Percentiles rank a stretch among this genome's conserved stretches.
These are phyloP conservation scores for Physocladia obscura DNA, from an alignment of 192 early-diverging fungal genomes.

Conservation along the genomic window DNA sequence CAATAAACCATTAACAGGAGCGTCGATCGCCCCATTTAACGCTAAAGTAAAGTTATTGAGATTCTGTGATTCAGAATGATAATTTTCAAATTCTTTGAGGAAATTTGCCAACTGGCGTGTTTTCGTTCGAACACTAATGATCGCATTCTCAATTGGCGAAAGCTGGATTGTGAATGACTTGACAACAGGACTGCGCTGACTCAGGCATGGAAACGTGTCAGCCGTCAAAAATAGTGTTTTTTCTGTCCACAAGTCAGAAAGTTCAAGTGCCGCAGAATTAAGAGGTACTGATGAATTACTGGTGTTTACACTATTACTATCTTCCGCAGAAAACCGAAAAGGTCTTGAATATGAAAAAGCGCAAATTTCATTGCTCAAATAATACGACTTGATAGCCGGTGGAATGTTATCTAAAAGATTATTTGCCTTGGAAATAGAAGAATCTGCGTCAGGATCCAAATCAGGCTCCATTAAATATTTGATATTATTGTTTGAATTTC, in stretches of 20 bases:
- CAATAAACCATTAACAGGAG: conserved; percentile 67
- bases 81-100: conserved; percentile 49
- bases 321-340: conserved; percentile 29
- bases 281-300: not conserved
- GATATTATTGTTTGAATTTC: conserved; percentile 12
- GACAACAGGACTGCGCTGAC: conserved; percentile 59
- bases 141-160: conserved; percentile 75
- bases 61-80: conserved; percentile 34
- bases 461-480: conserved; percentile 43
- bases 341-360: conserved; percentile 69
- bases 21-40: conserved; percentile 79
- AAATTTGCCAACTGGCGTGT: conserved; percentile 60
- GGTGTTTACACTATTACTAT: not conserved
- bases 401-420: conserved; percentile 37
- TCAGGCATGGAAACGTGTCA: conserved; percentile 66
- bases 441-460: conserved; percentile 34
- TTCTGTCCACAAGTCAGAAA: conserved; percentile 76
- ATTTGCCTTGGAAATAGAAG: conserved; percentile 2
- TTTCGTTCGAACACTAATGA: conserved; percentile 68
- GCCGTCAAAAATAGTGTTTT: conserved; percentile 66
- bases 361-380: conserved; percentile 62
- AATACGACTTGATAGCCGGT: conserved; percentile 58
- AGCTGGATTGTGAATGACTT: conserved; percentile 54
- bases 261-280: conserved; percentile 49
- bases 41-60: conserved; percentile 77